These are phyloP conservation scores for Pseudogymnoascus destructans DNA, from an alignment of 2,329 filamentous ascomycete species.

Conservation along the genomic window DNA sequence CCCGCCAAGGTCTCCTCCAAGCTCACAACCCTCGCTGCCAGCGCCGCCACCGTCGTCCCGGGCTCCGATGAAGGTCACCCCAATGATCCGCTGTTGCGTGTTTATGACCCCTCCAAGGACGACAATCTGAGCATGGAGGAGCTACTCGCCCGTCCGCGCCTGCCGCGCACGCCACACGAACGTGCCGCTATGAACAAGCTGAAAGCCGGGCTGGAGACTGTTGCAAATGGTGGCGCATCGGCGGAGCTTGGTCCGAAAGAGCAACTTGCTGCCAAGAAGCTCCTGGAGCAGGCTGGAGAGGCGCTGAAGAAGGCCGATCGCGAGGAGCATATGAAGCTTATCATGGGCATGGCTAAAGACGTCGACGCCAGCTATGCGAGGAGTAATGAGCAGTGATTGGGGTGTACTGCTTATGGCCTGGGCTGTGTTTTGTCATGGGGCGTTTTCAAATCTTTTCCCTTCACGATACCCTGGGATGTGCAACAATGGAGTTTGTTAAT, in stretches of 20 bases:
- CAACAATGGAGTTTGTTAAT: not conserved
- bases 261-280: not conserved
- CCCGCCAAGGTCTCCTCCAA: not conserved
- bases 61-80: not conserved
- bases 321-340: not conserved
- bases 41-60: not conserved
- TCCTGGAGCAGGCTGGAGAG: not conserved
- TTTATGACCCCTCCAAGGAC: constrained; percentile 8
- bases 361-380: not conserved
- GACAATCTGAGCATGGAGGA: not conserved
- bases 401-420: not conserved
- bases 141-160: constrained; percentile 7
- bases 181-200: not conserved
- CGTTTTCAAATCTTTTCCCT: not conserved
- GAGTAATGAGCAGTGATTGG: not conserved
- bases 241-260: not conserved
- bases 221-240: not conserved
- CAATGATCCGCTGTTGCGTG: constrained; percentile 1
- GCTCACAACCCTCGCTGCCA: not conserved
- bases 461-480: not conserved
- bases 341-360: not conserved
- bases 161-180: not conserved
- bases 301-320: not conserved
- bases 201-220: not conserved
- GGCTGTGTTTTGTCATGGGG: not conserved